A percentile compares a stretch with the other conserved stretches of the same genome.
Conservation (phyloP, 371 early-diverging fungal species). For the Mortierella sp. region DNA sequence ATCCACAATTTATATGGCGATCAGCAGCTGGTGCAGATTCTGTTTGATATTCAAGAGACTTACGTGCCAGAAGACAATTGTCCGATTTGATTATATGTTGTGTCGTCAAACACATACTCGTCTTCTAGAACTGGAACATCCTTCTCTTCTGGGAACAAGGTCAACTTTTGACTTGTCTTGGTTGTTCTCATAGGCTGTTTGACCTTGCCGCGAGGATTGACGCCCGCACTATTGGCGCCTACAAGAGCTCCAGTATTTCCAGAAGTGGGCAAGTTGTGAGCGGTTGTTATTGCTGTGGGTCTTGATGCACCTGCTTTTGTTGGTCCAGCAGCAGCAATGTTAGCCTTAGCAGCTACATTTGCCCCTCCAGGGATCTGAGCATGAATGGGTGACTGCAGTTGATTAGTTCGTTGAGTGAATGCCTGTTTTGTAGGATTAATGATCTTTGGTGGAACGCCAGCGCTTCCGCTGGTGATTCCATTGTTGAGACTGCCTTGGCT, state of each 20-base stretch:
- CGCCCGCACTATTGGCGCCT: constrained; percentile 11
- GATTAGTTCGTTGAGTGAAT: constrained; percentile 36
- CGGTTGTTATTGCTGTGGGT: constrained; percentile 10
- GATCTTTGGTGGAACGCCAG: constrained; percentile 57
- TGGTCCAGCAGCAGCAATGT: constrained; percentile 7
- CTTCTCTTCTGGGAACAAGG: constrained; percentile 88
- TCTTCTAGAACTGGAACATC: constrained; percentile 58
- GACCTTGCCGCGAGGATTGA: constrained; percentile 39
- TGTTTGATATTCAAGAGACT: constrained; percentile 3
- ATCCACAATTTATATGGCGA: background rate
- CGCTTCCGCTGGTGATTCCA: constrained; percentile 31
- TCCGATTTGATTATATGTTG: constrained; percentile 58
- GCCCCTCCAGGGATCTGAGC: constrained; percentile 41
- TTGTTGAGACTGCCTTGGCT: constrained; percentile 25
- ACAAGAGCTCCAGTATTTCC: constrained; percentile 14
- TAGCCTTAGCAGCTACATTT: constrained; percentile 29
- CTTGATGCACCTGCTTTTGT: constrained; percentile 7
- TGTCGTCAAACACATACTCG: constrained; percentile 57
- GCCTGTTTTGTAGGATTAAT: constrained; percentile 54
- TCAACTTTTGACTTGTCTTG: constrained; percentile 92
- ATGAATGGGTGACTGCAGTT: constrained; percentile 48
- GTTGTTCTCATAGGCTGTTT: constrained; percentile 85
- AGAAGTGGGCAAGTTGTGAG: constrained; percentile 29
- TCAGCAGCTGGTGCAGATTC: background rate
- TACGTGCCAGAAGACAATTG: constrained; percentile 56